Base-by-base conservation (phyloP, 225 moss, liverwort and hornwort species). In the Rhytidiadelphus loreus region DNA sequence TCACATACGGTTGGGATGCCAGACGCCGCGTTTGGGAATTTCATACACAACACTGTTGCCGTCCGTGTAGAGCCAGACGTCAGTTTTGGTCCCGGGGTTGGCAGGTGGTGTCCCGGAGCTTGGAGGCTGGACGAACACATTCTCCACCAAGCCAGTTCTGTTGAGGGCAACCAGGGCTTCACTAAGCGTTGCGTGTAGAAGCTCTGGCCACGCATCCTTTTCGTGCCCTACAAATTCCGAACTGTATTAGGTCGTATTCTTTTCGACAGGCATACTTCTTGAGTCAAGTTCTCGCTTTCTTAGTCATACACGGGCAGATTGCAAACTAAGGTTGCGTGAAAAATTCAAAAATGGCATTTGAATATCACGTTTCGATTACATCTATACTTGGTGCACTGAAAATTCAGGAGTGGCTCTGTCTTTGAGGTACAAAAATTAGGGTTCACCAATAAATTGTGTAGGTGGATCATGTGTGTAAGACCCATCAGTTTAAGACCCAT, bases 1-100 rank as follows among this genome's bases (percentile, higher is more conserved):
- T 28, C 5, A 63, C 90, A 6, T 92, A 95, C 94, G 81, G 71
- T 95, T 95, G 56, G 90, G 93, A 77, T 95, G 95, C 95, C 94
- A 95, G 15, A 83, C 12, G 12, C 94, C 90, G 2, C 90, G 90
- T 57, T 86, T 80, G 5, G 95, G 95, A 60, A 88, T 89, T 89
- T 95, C 94, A 65, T 89, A 93, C 32, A 95, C 88, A 8, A 64
- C 65, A 7, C 11, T 6, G 15, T 70, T 79, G 53, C 87, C 82
- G 37, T 92, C 92, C 0, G 90, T 82, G 76, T 94, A 95, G n/a
- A 95, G 76, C 95, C 95, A 95, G 3, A 95, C 85, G 37, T 94
- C 94, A 0, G 37, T 44, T 33, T 29, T 0, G 6, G 80, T 77
- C 29, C 90, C 88, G 0, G 2, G 19, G 43, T 91, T 89, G 19